Conservation (phyloP, 2,329 filamentous ascomycete genomes). For the Gliomastix tumulicola region DNA sequence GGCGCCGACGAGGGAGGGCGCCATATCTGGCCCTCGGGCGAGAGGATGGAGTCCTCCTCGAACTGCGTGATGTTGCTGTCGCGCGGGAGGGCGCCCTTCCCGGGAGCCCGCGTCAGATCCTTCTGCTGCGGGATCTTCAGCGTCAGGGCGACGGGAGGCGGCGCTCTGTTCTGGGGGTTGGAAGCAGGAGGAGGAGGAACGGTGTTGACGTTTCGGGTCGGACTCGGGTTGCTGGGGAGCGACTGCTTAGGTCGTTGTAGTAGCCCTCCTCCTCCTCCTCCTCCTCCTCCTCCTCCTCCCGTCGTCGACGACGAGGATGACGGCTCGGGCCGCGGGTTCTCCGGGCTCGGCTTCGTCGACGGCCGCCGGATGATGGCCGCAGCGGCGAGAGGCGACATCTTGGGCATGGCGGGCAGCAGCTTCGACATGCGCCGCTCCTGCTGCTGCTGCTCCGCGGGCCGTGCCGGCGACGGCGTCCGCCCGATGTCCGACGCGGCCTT, state of each 20-base stretch:
- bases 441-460: background rate
- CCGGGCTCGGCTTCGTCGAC: no score
- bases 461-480: no score
- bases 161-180: conserved; percentile 3
- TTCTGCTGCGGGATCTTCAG: conserved; percentile 17
- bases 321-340: no score
- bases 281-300: no score
- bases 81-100: no score
- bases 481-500: conserved; percentile 1
- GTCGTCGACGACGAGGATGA: no score
- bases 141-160: conserved; percentile 12
- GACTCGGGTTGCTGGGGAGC: no score
- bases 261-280: no score
- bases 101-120: conserved; percentile 2
- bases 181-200: no score
- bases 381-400: conserved; percentile 25
- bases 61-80: conserved; percentile 45
- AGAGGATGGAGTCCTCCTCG: conserved; percentile 36
- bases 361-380: no score
- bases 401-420: conserved; percentile 38
- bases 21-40: conserved; percentile 38
- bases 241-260: no score
- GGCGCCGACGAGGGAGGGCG: conserved; percentile 38
- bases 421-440: conserved; percentile 32
- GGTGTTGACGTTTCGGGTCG: no score